A percentile compares a stretch with the other conserved stretches of the same genome.
phyloP scores from a whole-genome alignment of 257 asterid genomes.

The Solanum sejunctum region DNA sequence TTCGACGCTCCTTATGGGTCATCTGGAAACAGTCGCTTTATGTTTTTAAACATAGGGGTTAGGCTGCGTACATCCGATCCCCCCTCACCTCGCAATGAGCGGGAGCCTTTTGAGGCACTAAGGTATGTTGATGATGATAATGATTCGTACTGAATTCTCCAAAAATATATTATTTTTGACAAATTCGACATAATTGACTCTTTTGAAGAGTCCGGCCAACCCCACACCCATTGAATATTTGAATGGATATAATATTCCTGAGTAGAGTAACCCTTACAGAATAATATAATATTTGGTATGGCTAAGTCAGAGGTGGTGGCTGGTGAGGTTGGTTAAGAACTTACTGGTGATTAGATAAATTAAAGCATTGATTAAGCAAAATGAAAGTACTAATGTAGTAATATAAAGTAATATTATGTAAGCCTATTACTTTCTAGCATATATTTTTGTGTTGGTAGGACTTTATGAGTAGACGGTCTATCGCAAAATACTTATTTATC shows the following conservation, averaged over 20 bases:
- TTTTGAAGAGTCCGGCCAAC: too few species aligned
- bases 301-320: background rate
- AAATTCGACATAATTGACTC: too few species aligned
- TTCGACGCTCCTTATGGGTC: too few species aligned
- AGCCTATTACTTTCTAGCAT: background rate
- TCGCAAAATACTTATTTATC: background rate
- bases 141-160: too few species aligned
- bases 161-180: too few species aligned
- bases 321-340: background rate
- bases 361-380: background rate
- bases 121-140: too few species aligned
- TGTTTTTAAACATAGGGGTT: too few species aligned
- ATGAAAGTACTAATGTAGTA: background rate
- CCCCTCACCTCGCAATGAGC: too few species aligned
- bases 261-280: background rate
- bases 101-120: too few species aligned
- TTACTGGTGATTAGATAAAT: background rate
- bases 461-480: background rate
- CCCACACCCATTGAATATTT: background rate
- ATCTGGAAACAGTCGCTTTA: too few species aligned
- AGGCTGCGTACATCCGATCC: too few species aligned
- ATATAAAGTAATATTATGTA: background rate
- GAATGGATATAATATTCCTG: background rate
- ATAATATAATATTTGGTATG: background rate
- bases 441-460: background rate